Evolutionary conservation across 2,329 filamentous ascomycete genomes (phyloP).

Genomic region (Geosmithia flava): DNA sequence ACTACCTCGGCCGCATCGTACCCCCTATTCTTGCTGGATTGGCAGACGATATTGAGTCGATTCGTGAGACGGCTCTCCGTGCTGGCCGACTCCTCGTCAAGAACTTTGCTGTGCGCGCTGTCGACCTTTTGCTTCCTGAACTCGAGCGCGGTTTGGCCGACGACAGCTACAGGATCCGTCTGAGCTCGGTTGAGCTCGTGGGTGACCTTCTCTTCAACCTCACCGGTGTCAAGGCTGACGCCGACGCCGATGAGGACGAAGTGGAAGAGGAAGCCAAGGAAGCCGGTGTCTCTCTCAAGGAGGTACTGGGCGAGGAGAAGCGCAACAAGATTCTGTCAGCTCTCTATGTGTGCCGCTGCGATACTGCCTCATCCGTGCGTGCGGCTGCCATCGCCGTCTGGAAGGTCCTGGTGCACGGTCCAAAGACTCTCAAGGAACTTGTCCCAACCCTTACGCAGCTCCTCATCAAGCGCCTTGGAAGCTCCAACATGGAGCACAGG

Average conservation of each 20-base stretch:
- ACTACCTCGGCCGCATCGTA: slow-evolving; percentile 90
- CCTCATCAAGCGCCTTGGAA: slow-evolving; percentile 85
- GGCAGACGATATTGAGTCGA: slow-evolving; percentile 92
- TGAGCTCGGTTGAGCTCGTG: slow-evolving; percentile 95
- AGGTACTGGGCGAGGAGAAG: slow-evolving; percentile 90
- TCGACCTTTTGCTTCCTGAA: slow-evolving; percentile 87
- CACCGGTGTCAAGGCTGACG: slow-evolving; percentile 76
- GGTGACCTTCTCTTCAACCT: slow-evolving; percentile 96
- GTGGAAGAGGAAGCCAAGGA: slow-evolving; percentile 59
- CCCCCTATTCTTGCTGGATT: slow-evolving; percentile 88
- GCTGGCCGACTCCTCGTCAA: slow-evolving; percentile 92
- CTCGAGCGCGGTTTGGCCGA: slow-evolving; percentile 94
- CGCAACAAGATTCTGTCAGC: slow-evolving; percentile 96
- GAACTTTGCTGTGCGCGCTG: slow-evolving; percentile 91
- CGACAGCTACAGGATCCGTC: slow-evolving; percentile 91
- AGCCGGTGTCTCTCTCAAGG: slow-evolving; percentile 83
- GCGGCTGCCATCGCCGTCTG: slow-evolving; percentile 85
- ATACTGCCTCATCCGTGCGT: slow-evolving; percentile 85
- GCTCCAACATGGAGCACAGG: slow-evolving; percentile 96
- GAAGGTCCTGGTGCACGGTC: slow-evolving; percentile 92
- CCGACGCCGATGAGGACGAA: slow-evolving; percentile 71
- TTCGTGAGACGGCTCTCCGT: slow-evolving; percentile 89
- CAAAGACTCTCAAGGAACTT: slow-evolving; percentile 86
- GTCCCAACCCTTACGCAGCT: slow-evolving; percentile 90
- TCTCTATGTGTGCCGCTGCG: slow-evolving; percentile 92